Evolutionary conservation across 2,329 filamentous ascomycete species (phyloP).

Genomic region (Fusarium algeriense): DNA sequence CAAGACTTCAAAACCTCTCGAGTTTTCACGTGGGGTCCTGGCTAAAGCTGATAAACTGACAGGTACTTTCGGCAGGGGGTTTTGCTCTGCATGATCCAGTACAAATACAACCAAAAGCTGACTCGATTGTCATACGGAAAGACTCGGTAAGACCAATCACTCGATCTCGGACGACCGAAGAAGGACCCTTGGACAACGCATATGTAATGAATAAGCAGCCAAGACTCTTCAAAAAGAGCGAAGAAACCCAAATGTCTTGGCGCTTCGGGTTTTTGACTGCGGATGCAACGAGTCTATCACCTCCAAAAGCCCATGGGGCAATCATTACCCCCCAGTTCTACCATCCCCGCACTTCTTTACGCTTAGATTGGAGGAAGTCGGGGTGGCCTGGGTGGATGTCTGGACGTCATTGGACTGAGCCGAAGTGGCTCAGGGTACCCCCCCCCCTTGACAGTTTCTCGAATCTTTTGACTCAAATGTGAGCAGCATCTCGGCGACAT

Average conservation of each 20-base stretch:
- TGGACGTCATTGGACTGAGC: slow-evolving; percentile 35
- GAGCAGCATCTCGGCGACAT: slow-evolving; percentile 31
- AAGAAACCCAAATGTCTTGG: slow-evolving; percentile 41
- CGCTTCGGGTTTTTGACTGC: slow-evolving; percentile 34
- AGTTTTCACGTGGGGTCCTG: slow-evolving; percentile 40
- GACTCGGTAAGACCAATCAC: slow-evolving; percentile 16
- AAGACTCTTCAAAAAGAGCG: slow-evolving; percentile 22
- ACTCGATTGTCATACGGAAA: slow-evolving; percentile 30
- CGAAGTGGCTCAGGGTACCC: slow-evolving; percentile 8
- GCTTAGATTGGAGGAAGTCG: slow-evolving; percentile 31
- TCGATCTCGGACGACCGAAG: slow-evolving; percentile 25
- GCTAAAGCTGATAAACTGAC: slow-evolving; percentile 33
- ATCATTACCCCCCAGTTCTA: slow-evolving; percentile 33
- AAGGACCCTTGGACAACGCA: slow-evolving; percentile 23
- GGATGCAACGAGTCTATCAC: background rate
- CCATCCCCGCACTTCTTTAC: slow-evolving; percentile 40
- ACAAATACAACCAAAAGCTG: slow-evolving; percentile 14
- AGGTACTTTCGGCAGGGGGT: slow-evolving; percentile 15
- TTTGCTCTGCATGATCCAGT: background rate
- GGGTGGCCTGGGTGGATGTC: slow-evolving; percentile 2
- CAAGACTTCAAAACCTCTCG: slow-evolving; percentile 25
- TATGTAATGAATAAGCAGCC: slow-evolving; percentile 28
- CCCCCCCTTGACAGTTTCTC: slow-evolving; percentile 27
- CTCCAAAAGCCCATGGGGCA: slow-evolving; percentile 10
- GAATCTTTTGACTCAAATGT: slow-evolving; percentile 24